Base-by-base conservation (phyloP, 148 eudicot species). In the Rhododendron griersonianum region DNA sequence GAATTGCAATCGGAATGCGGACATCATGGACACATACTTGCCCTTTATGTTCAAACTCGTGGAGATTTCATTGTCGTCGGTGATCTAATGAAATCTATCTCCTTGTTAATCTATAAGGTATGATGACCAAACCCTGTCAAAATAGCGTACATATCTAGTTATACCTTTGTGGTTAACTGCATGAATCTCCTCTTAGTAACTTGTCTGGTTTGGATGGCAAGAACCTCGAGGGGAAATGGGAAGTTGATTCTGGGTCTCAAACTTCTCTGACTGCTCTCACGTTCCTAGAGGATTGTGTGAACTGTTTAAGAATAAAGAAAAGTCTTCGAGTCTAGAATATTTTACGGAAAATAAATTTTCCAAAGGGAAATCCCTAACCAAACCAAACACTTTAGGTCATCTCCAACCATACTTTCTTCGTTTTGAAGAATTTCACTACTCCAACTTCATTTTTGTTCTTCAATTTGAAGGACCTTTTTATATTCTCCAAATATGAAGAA, bases 11-110 rank as follows among this genome's bases (percentile, higher is more conserved):
- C 98, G 75, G 99, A 96, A 86, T 96, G 99, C 87, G 99, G 98
- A 69, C 99, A 96, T 83, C 99, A 96, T 86, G 99, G 99, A 16
- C 99, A 96, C 89, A 95, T 95, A 86, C 98, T 96, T 87, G 99
- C 99, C 61, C 89, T 96, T 86, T 95, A 94, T 90, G 99, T 96
- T 57, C 99, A 95, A 89, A 96, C 98, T 67, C 94, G 98, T 85
- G 99, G 99, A 19, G 99, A 96, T 89, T 96, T 96, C 87, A 96
- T 96, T 85, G 95, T 96, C 82, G 98, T 96, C 19, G 99, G 99
- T 55, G 99, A 96, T 87, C 87, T 96, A 90, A 96, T 96, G 99
- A 96, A 96, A 87, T 96, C 99, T 53, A 92, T 96, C 76, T 96
- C 99, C 61, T 88, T 96, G 83, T 91, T 96, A 51, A 96, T 96